phyloP scores from a whole-genome alignment of 2,329 filamentous ascomycete species.

The Penicillium sp. region DNA sequence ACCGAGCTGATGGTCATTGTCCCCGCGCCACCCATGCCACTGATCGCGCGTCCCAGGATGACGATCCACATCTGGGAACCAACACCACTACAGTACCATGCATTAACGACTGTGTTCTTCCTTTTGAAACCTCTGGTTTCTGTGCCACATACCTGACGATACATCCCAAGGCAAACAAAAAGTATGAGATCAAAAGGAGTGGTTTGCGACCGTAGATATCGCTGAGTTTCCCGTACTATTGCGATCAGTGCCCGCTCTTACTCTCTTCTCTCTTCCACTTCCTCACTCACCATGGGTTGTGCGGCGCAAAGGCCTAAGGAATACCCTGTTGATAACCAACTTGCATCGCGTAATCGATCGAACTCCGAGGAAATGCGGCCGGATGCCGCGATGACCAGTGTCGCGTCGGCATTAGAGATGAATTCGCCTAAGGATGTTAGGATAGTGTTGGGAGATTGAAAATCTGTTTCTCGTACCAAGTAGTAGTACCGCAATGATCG shows the following conservation, averaged over 20 bases:
- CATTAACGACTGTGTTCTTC: background rate
- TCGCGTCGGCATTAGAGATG: constrained; percentile 63
- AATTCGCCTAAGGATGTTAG: constrained; percentile 55
- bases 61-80: constrained; percentile 40
- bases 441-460: background rate
- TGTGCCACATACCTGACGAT: constrained; percentile 32
- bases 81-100: constrained; percentile 38
- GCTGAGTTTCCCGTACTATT: constrained; percentile 56
- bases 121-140: background rate
- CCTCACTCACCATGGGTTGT: constrained; percentile 52
- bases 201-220: constrained; percentile 59
- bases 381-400: constrained; percentile 67
- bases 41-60: constrained; percentile 42
- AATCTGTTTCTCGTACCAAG: constrained; percentile 20
- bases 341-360: constrained; percentile 56
- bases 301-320: constrained; percentile 53
- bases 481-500: constrained; percentile 30
- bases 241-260: constrained; percentile 9
- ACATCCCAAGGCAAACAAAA: constrained; percentile 52
- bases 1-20: constrained; percentile 48
- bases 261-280: background rate
- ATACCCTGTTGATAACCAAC: constrained; percentile 58
- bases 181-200: constrained; percentile 52
- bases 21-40: constrained; percentile 47
- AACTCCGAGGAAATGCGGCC: constrained; percentile 63